Evolutionary conservation across 192 early-diverging fungal genomes (phyloP), one percentile per base, ranked within the genome.

Genomic region (Gigaspora rosea): DNA sequence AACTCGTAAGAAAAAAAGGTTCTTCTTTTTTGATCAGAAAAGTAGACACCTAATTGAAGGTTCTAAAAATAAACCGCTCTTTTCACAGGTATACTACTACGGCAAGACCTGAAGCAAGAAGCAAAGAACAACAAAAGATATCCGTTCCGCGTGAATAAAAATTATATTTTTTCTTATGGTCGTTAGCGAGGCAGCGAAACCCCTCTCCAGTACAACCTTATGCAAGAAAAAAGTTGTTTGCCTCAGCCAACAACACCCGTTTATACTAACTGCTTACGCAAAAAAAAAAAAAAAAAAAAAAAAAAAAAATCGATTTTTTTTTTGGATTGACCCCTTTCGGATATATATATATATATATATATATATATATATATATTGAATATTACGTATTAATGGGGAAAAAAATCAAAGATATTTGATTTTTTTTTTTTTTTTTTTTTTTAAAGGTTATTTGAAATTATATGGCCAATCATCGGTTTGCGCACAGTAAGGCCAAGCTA

Each of bases 211-310:
- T 66, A 35, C 64, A 66, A 66, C 64, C 33, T 32, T 66, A 66
- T 66, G 64, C 64, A 66, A 66, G 64, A 66, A 66, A 66, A 66
- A 63, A 63, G 27, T 12, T 65, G 35, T 46, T 41, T 46, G 12
- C 35, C 63, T 65, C 63, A 65, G 63, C 63, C 63, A 65, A 65
- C 63, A 41, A 65, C 63, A 15, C 22, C 63, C 63, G 63, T 65
- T 65, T 65, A 65, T 46, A 65, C 63, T 65, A 54, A 54, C 52
- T 54, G 52, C 52, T 54, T 54, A 54, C 52, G 52, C 52, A 54
- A 54, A 54, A 54, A 54, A 54, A 54, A 54, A 61, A n/a, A n/a
- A n/a, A n/a, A n/a, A n/a, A n/a, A n/a, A n/a, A 61, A 61, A 32
- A 61, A 61, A 61, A 59, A 59, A 59, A 59, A 61, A 61, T 32